Evolutionary conservation across 257 asterid genomes (phyloP), one percentile per base, ranked within the genome.

Genomic region (Primulina huaijiensis): DNA sequence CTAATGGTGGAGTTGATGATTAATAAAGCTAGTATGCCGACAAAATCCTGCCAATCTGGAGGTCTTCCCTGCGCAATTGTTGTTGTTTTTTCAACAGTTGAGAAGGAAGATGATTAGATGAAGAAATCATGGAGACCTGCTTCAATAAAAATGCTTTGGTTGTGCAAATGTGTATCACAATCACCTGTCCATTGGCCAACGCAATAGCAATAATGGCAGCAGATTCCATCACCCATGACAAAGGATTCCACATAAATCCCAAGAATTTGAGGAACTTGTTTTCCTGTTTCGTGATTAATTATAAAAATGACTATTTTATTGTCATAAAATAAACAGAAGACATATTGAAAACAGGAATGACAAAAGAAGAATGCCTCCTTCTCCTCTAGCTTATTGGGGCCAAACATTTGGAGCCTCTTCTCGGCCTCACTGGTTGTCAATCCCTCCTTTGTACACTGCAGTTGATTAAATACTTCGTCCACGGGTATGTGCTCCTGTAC

Each of bases 381-480:
- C 92, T 92, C 98, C 79, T 92, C 96, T 0, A 92, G 90, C 76
- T 92, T 92, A 86, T 92, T 92, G 0, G 61, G 89, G n/a, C 98
- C 98, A 56, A 92, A 92, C 3, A 86, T 75, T 21, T 67, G 61
- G 33, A 90, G 88, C 89, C 98, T 85, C 10, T 67, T 77, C 2
- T 64, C 72, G 3, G 93, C 98, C 68, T 92, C 97, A 12, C 66
- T 52, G n/a, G 16, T 46, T 1, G 87, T 65, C 65, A 92, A 76
- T 64, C 98, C 98, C 66, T 84, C 86, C 79, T 72, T 87, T 2
- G 98, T 69, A 57, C 90, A 85, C n/a, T 78, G 83, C 43, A 92
- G 79, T n/a, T 78, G 82, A n/a, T 69, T 64, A 59, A 90, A 92
- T 46, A 92, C 98, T 69, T 92, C 98, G 67, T 85, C 86, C 40